Base-by-base conservation (phyloP, 176 grass and related monocot genomes). In the Triticum dicoccoides region DNA sequence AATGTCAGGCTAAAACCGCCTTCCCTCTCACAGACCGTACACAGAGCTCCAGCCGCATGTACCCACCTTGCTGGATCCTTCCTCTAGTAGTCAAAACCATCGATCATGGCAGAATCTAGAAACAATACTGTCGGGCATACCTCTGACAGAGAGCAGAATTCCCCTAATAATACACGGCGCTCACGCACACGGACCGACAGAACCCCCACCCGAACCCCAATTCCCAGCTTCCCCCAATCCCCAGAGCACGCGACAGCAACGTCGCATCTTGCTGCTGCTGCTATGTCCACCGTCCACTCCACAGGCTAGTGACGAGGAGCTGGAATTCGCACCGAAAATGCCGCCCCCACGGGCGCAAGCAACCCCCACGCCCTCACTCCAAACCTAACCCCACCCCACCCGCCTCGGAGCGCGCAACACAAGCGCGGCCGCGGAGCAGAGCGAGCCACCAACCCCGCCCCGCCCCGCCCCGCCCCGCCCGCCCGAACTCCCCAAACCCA, bases 21-120 rank as follows among this genome's bases (percentile, higher is more conserved):
- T 42, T 6, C 20, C 37, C 35, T 38, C 67, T 10, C 9, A 23
- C 18, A 2, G 12, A 14, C 17, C 25, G 29, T 13, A 33, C 70
- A 9, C 56, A n/a, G 34, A 41, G 61, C 54, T 65, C 83, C 20
- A 37, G 27, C 35, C 38, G 59, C 59, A 25, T 37, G 7, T 23
- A 38, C 80, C 59, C 3, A 79, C 32, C 29, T 13, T 17, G 58
- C 67, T 80, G 18, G 84, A 90, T 84, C 76, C 38, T 23, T 27
- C 69, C 15, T 47, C 14, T 0, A 1, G 11, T 4, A 0, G 25
- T 8, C n/a, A 39, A 61, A 88, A 69, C 42, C 81, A 69, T 54
- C 80, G 10, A 61, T 44, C 85, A 32, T 9, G 5, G 25, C n/a
- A n/a, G 21, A 80, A 77, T 77, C 68, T 9, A 62, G 10, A 44